Percentiles rank a stretch among this genome's conserved stretches.
phyloP scores from a whole-genome alignment of 2,329 filamentous ascomycete genomes.

The Colletotrichum sp. region DNA sequence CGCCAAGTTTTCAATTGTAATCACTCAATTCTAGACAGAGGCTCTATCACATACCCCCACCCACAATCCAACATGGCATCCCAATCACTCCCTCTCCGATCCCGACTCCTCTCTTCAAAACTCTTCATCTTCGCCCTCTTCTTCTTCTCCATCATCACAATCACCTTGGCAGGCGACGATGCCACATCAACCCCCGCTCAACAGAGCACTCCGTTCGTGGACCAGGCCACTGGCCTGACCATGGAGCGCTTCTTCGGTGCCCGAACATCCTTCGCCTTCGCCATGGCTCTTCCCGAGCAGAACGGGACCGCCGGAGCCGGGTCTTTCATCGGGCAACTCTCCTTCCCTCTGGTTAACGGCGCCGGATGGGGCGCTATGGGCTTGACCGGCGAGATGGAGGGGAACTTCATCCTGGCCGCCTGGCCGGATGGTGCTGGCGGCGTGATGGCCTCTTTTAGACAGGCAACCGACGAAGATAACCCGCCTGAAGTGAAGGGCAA shows the following conservation, averaged over 20 bases:
- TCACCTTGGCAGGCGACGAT: slow-evolving; percentile 1
- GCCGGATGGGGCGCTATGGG: slow-evolving; percentile 50
- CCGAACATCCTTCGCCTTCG: slow-evolving; percentile 41
- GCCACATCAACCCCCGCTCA: slow-evolving; percentile 17
- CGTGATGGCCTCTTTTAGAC: slow-evolving; percentile 46
- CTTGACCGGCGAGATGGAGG: slow-evolving; percentile 48
- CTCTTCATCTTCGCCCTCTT: neutral
- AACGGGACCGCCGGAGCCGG: neutral
- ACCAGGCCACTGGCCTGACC: slow-evolving; percentile 34
- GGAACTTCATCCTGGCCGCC: slow-evolving; percentile 46
- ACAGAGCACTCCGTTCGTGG: slow-evolving; percentile 29
- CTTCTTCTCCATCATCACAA: neutral
- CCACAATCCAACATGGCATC: neutral
- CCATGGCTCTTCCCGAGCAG: slow-evolving; percentile 43
- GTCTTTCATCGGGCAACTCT: slow-evolving; percentile 53
- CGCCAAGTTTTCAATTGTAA: neutral
- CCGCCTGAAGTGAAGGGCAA: slow-evolving; percentile 45
- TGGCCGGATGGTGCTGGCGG: slow-evolving; percentile 44
- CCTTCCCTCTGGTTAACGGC: slow-evolving; percentile 41
- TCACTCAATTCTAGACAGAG: neutral
- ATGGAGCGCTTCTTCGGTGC: slow-evolving; percentile 44
- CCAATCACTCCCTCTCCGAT: neutral
- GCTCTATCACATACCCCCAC: neutral
- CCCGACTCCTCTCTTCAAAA: neutral
- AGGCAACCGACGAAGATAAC: slow-evolving; percentile 45